Evolutionary conservation across 768 basidiomycete genomes (phyloP).

Genomic region (Agaricus subrufescens): DNA sequence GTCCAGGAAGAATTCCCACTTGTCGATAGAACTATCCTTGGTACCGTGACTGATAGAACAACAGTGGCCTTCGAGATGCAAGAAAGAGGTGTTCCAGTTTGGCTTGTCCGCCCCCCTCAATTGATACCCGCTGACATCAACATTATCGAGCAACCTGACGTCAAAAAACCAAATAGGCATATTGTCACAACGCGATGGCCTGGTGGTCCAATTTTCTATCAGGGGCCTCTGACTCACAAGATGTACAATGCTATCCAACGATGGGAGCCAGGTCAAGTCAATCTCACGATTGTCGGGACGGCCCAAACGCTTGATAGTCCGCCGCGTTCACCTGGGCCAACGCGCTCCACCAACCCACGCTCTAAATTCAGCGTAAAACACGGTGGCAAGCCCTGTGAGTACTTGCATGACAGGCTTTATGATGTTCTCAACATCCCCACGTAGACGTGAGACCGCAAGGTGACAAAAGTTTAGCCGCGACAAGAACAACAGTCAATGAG

Average conservation of each 20-base stretch:
- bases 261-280: not conserved
- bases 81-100: not conserved
- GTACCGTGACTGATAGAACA: not conserved
- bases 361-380: not conserved
- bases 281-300: not conserved
- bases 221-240: not conserved
- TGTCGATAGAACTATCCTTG: not conserved
- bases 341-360: not conserved
- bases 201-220: not conserved
- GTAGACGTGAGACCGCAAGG: not conserved
- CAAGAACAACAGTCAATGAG: not conserved
- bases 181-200: not conserved
- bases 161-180: not conserved
- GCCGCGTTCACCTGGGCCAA: not conserved
- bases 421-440: not conserved
- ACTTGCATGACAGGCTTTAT: not conserved
- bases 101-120: not conserved
- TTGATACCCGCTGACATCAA: not conserved
- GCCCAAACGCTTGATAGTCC: not conserved
- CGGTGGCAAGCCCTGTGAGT: not conserved
- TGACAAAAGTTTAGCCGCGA: not conserved
- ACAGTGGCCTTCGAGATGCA: not conserved
- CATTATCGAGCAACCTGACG: not conserved
- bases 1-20: not conserved
- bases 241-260: not conserved